These are phyloP conservation scores for Posidonia australis DNA, from an alignment of 106 monocot species.

Conservation along the genomic window DNA sequence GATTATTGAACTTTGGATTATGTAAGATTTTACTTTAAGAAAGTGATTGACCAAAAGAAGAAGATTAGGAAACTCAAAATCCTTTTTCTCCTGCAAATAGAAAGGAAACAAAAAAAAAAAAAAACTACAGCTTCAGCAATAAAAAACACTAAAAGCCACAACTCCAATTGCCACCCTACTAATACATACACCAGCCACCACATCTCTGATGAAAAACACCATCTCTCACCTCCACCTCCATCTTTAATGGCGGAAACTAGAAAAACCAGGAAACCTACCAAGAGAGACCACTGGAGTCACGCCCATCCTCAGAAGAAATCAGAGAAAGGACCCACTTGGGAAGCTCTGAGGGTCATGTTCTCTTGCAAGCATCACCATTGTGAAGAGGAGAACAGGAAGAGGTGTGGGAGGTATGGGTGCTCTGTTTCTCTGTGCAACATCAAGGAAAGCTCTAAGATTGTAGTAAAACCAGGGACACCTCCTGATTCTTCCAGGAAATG, in stretches of 20 bases:
- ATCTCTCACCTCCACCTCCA: background rate
- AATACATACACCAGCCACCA: background rate
- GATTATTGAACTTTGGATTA: no score
- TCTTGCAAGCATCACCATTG: slow-evolving; percentile 7
- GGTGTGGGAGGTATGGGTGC: slow-evolving; percentile 27
- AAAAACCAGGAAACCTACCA: slow-evolving; percentile 3
- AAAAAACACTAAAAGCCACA: background rate
- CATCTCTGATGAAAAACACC: background rate
- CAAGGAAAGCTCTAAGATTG: slow-evolving; percentile 15
- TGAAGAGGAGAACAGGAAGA: slow-evolving; percentile 3
- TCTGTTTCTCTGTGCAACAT: slow-evolving; percentile 37
- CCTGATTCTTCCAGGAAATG: slow-evolving; percentile 18
- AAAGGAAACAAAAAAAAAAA: background rate
- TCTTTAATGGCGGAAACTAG: slow-evolving; percentile 5
- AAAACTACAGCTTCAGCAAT: background rate
- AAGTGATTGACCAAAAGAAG: no score
- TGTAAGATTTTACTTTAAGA: no score
- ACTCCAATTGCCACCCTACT: background rate
- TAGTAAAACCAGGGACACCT: slow-evolving; percentile 9
- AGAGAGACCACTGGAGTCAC: slow-evolving; percentile 1
- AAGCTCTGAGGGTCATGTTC: slow-evolving; percentile 2
- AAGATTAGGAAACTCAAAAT: background rate
- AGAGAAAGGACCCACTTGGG: slow-evolving; percentile 3
- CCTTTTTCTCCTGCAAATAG: background rate
- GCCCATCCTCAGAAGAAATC: background rate